These are phyloP conservation scores for Mortierella alpina DNA, from an alignment of 192 early-diverging fungal genomes.

Conservation along the genomic window DNA sequence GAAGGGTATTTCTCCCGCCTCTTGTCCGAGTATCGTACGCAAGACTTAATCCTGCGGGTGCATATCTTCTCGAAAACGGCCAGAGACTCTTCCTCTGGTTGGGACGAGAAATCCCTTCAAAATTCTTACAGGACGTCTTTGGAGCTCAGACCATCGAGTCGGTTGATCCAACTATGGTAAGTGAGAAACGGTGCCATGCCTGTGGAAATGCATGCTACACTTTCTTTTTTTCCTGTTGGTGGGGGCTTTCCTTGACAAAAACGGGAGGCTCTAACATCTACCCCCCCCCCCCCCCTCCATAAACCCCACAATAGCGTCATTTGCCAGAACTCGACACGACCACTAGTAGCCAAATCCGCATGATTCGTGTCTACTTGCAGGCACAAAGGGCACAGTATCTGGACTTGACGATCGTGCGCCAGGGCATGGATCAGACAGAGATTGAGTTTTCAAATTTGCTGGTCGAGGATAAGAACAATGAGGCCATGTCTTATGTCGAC, in stretches of 20 bases:
- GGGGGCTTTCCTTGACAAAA: background rate
- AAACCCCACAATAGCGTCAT: conserved; percentile 50
- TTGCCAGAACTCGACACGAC: conserved; percentile 79
- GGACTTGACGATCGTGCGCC: conserved; percentile 81
- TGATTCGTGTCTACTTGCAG: conserved; percentile 74
- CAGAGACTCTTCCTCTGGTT: conserved; percentile 86
- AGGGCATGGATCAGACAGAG: conserved; percentile 87
- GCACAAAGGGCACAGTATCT: conserved; percentile 71
- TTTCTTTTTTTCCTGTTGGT: background rate
- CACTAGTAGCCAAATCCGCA: conserved; percentile 61
- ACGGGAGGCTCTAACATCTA: background rate
- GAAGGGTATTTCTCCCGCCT: conserved; percentile 73
- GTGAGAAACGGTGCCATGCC: background rate
- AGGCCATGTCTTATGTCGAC: conserved; percentile 93
- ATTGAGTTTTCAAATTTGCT: conserved; percentile 80
- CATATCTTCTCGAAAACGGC: conserved; percentile 90
- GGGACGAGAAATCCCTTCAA: conserved; percentile 73
- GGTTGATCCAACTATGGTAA: conserved; percentile 76
- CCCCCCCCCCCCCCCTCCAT: conserved; percentile 3
- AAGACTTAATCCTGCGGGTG: conserved; percentile 78
- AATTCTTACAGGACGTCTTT: conserved; percentile 80
- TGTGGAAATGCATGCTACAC: too few species aligned
- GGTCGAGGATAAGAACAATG: conserved; percentile 92
- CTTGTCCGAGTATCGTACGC: conserved; percentile 81
- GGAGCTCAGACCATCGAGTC: conserved; percentile 77